Evolutionary conservation across 139 green algal species (phyloP).

Genomic region (Picochlorum sp.): DNA sequence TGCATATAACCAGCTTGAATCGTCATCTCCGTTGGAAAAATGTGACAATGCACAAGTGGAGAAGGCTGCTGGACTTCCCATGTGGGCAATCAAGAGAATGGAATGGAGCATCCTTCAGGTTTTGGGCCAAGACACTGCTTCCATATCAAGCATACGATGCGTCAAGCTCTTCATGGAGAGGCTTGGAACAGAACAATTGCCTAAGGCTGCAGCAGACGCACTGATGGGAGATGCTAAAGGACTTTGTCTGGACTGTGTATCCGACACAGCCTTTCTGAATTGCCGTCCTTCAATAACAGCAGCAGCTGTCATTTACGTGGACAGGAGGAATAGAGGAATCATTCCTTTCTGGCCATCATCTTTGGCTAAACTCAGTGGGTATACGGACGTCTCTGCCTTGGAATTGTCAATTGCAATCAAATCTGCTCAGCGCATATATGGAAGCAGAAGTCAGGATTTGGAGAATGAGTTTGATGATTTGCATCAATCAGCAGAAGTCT

Average conservation of each 20-base stretch:
- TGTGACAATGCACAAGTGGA: neutral
- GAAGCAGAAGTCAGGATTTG: neutral
- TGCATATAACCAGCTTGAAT: slow-evolving; percentile 20
- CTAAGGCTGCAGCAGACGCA: neutral
- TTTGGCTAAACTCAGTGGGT: slow-evolving; percentile 71
- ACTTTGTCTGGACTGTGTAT: slow-evolving; percentile 42
- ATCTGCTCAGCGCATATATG: slow-evolving; percentile 55
- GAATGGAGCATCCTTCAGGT: slow-evolving; percentile 49
- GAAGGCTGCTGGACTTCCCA: slow-evolving; percentile 14
- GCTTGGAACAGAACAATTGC: slow-evolving; percentile 36
- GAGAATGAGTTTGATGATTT: neutral
- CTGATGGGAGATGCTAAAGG: neutral
- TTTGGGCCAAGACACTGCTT: slow-evolving; percentile 43
- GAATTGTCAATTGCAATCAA: slow-evolving; percentile 69
- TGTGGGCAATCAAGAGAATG: slow-evolving; percentile 45
- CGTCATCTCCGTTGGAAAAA: neutral
- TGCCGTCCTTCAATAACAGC: slow-evolving; percentile 74
- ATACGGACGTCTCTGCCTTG: slow-evolving; percentile 62
- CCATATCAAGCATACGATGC: slow-evolving; percentile 59
- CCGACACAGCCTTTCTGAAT: slow-evolving; percentile 72
- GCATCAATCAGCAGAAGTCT: neutral
- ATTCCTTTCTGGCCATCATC: slow-evolving; percentile 79
- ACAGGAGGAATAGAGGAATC: slow-evolving; percentile 58
- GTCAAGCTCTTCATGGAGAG: slow-evolving; percentile 67
- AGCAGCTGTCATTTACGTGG: slow-evolving; percentile 67